Conservation (phyloP, 306 rosid genomes). For the Inga leiocalycina region DNA sequence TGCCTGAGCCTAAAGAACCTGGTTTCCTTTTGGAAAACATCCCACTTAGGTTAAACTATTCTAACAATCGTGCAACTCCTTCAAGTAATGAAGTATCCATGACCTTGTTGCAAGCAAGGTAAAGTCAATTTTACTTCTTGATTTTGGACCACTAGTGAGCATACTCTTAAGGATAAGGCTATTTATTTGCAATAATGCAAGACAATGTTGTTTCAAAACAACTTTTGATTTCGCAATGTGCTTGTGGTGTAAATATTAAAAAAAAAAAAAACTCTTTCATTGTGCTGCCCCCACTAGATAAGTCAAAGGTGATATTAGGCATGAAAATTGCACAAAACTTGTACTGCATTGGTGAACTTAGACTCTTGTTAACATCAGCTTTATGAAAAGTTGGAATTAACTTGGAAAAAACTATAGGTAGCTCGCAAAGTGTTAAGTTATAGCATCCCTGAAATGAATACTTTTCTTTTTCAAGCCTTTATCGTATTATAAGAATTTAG, state of each 20-base stretch:
- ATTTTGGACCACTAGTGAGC: not conserved
- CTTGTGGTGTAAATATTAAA: not conserved
- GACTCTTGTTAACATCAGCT: not conserved
- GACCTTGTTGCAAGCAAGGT: constrained; percentile 27
- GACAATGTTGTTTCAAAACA: not conserved
- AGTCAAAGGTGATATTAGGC: not conserved
- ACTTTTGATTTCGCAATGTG: not conserved
- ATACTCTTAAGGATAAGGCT: not conserved
- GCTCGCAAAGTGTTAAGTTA: not conserved
- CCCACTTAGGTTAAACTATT: not conserved
- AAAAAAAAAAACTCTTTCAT: no score
- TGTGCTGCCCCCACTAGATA: no score
- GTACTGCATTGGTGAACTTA: not conserved
- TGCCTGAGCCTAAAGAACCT: constrained; percentile 50
- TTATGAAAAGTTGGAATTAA: not conserved
- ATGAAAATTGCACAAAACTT: not conserved
- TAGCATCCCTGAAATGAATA: not conserved
- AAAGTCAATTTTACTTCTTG: not conserved
- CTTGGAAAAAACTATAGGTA: not conserved
- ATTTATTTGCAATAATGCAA: not conserved
- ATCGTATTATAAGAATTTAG: no score
- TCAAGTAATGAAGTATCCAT: constrained; percentile 26
- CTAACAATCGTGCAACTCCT: not conserved
- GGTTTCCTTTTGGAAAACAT: constrained; percentile 20
- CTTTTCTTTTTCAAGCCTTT: not conserved